These are phyloP conservation scores for Salix exigua DNA, from an alignment of 345 rosid genomes.

Conservation along the genomic window DNA sequence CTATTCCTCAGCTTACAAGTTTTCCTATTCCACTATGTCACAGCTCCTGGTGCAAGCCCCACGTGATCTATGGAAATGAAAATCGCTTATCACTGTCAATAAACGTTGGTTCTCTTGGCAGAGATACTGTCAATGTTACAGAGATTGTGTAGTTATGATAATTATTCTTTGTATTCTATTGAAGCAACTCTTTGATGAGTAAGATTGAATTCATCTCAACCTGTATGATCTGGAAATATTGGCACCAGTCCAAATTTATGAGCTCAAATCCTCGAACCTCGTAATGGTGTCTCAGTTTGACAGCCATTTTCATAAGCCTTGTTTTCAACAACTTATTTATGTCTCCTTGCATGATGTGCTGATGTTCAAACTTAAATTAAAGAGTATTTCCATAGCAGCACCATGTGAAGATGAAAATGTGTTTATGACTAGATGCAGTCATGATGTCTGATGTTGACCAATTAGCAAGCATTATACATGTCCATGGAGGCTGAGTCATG, in stretches of 20 bases:
- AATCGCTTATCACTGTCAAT: neutral
- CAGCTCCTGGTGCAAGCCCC: neutral
- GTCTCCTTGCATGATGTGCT: too few relatives aligned
- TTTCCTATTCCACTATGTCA: neutral
- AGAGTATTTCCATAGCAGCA: neutral
- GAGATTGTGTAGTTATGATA: neutral
- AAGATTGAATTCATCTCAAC: neutral
- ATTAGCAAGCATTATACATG: too few relatives aligned
- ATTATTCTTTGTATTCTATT: neutral
- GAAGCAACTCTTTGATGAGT: neutral
- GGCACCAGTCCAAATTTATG: neutral
- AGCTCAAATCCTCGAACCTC: neutral
- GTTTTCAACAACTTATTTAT: too few relatives aligned
- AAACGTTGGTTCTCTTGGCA: neutral
- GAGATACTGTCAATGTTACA: neutral
- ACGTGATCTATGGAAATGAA: neutral
- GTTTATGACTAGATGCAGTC: too few relatives aligned
- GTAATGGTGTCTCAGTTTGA: neutral
- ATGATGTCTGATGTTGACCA: too few relatives aligned
- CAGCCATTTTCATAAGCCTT: neutral
- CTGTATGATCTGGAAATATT: neutral
- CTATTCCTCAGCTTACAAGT: neutral
- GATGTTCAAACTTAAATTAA: too few relatives aligned
- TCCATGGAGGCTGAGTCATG: too few relatives aligned
- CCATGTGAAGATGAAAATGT: neutral